A percentile compares a stretch with the other conserved stretches of the same genome.
These are phyloP conservation scores for Thraustochytrium striatum DNA, from an alignment of 352 stramenopile genomes.

Conservation along the genomic window DNA sequence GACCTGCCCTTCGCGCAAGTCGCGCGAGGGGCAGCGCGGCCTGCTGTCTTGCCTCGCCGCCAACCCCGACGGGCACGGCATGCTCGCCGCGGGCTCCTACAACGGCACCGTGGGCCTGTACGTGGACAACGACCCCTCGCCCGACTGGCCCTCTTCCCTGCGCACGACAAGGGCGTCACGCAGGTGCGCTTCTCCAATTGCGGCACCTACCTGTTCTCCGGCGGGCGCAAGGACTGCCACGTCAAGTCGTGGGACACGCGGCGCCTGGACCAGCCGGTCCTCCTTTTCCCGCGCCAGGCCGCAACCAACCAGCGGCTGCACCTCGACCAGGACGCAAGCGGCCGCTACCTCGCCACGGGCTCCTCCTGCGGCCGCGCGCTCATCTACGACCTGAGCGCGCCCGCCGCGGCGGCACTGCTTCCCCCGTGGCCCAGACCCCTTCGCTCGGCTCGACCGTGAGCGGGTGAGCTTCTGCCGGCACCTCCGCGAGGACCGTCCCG, in stretches of 20 bases:
- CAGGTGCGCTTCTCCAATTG: conserved; percentile 71
- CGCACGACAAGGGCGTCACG: conserved; percentile 61
- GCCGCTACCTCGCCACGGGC: conserved; percentile 64
- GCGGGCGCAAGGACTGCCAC: conserved; percentile 63
- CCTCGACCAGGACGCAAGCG: conserved; percentile 69
- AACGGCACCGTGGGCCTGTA: conserved; percentile 72
- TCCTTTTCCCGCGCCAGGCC: conserved; percentile 62
- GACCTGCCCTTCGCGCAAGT: conserved; percentile 66
- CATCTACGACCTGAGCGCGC: conserved; percentile 58
- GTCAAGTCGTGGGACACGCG: conserved; percentile 81
- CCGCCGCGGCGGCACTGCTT: too few relatives aligned
- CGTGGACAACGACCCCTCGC: conserved; percentile 69
- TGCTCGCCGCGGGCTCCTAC: conserved; percentile 78
- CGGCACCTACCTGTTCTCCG: conserved; percentile 69
- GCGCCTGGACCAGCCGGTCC: conserved; percentile 63
- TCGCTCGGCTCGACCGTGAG: too few relatives aligned
- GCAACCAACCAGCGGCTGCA: conserved; percentile 68
- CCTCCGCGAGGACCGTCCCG: too few relatives aligned
- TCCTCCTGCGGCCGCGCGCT: conserved; percentile 59
- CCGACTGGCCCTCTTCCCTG: conserved; percentile 58
- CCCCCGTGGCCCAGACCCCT: too few relatives aligned
- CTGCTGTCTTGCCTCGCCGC: not conserved
- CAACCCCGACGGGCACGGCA: conserved; percentile 33
- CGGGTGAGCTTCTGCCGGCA: too few relatives aligned
- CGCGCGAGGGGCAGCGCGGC: conserved; percentile 61